phyloP scores from a whole-genome alignment of 257 asterid genomes.

The Misopates orontium region DNA sequence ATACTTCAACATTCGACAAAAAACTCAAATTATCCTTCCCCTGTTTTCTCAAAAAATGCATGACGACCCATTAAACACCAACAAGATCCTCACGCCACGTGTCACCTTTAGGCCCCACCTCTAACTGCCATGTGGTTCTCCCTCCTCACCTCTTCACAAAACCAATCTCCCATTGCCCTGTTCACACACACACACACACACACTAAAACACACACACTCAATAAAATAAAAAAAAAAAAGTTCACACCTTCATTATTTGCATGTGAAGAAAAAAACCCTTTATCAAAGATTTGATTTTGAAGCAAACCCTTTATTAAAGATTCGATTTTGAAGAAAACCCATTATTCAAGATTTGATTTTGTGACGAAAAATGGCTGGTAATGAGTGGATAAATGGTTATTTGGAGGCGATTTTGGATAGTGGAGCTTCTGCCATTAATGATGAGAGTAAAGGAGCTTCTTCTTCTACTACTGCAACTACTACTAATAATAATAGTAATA shows the following conservation, averaged over 20 bases:
- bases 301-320: neutral
- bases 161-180: slow-evolving; percentile 22
- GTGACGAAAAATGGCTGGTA: slow-evolving; percentile 57
- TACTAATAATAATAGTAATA: neutral
- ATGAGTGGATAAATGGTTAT: slow-evolving; percentile 94
- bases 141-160: slow-evolving; percentile 14
- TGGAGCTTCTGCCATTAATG: slow-evolving; percentile 64
- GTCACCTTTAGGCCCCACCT: slow-evolving; percentile 30
- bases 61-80: slow-evolving; percentile 3
- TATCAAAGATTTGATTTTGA: neutral
- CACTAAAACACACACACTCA: slow-evolving; percentile 14
- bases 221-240: neutral
- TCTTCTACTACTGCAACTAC: no score
- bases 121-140: slow-evolving; percentile 55
- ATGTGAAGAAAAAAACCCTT: neutral
- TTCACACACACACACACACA: slow-evolving; percentile 19
- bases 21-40: neutral
- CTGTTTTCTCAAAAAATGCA: neutral
- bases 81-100: neutral
- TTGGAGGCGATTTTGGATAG: slow-evolving; percentile 81
- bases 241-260: slow-evolving; percentile 5
- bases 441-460: slow-evolving; percentile 27
- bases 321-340: neutral
- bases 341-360: neutral
- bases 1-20: neutral